Evolutionary conservation across 495 filamentous ascomycete species (phyloP).

Genomic region (Tetracladium marchalianum): DNA sequence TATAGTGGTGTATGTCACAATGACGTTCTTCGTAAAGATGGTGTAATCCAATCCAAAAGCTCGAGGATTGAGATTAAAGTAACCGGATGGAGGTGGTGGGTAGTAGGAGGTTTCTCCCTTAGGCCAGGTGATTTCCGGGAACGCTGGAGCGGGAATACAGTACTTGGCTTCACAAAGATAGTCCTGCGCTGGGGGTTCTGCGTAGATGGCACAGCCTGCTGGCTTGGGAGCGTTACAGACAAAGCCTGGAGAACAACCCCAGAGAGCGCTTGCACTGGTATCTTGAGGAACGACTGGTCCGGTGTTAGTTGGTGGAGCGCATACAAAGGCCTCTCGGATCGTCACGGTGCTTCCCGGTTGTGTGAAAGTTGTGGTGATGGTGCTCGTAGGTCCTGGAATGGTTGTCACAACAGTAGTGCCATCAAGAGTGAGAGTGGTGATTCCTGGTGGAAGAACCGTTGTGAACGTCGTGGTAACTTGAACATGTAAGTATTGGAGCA

Average conservation of each 20-base stretch:
- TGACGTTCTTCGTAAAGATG: slow-evolving; percentile 37
- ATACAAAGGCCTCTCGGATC: slow-evolving; percentile 12
- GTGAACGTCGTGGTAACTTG: not conserved
- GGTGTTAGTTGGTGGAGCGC: slow-evolving; percentile 16
- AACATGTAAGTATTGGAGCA: not conserved
- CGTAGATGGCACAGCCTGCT: slow-evolving; percentile 41
- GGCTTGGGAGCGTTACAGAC: slow-evolving; percentile 45
- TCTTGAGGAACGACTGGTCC: slow-evolving; percentile 14
- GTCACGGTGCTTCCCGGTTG: not conserved
- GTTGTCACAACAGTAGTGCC: slow-evolving; percentile 16
- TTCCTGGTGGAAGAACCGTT: not conserved
- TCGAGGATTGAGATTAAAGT: slow-evolving; percentile 54
- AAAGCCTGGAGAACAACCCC: slow-evolving; percentile 54
- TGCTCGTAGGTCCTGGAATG: slow-evolving; percentile 22
- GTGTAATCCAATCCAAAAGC: slow-evolving; percentile 52
- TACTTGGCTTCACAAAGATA: slow-evolving; percentile 45
- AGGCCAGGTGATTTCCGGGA: slow-evolving; percentile 22
- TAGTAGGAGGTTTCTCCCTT: slow-evolving; percentile 37
- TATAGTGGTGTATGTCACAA: slow-evolving; percentile 8
- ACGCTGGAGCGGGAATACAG: slow-evolving; percentile 39
- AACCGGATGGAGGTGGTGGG: slow-evolving; percentile 38
- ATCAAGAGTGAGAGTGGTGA: slow-evolving; percentile 1
- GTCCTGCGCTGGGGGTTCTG: slow-evolving; percentile 36
- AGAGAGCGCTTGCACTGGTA: slow-evolving; percentile 26
- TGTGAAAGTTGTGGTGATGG: not conserved